Evolutionary conservation across 2,329 filamentous ascomycete species (phyloP).

Genomic region (Colletotrichum sublineola): DNA sequence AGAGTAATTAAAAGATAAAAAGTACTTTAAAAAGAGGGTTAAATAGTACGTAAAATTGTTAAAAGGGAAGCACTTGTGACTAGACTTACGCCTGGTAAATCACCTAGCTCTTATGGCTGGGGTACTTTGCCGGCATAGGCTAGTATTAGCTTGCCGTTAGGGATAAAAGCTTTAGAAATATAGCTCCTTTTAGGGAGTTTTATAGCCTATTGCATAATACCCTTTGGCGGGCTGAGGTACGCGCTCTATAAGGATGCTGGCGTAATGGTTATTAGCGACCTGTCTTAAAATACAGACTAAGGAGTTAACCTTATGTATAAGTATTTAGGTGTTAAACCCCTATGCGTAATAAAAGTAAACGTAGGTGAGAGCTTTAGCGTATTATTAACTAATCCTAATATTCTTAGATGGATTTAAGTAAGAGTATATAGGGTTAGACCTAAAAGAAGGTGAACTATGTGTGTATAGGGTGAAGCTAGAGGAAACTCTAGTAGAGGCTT

Average conservation of each 20-base stretch:
- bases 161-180: slow-evolving; percentile 53
- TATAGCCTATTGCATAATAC: slow-evolving; percentile 54
- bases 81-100: slow-evolving; percentile 50
- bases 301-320: slow-evolving; percentile 57
- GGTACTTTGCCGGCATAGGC: slow-evolving; percentile 50
- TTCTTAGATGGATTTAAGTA: slow-evolving; percentile 60
- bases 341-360: slow-evolving; percentile 57
- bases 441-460: slow-evolving; percentile 60
- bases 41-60: slow-evolving; percentile 58
- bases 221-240: slow-evolving; percentile 38
- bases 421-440: too few species aligned
- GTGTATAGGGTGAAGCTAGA: slow-evolving; percentile 50
- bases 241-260: slow-evolving; percentile 51
- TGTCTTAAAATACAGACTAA: slow-evolving; percentile 58
- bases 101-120: too few species aligned
- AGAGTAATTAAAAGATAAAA: slow-evolving; percentile 58
- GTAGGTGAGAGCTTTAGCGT: slow-evolving; percentile 53
- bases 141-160: slow-evolving; percentile 53
- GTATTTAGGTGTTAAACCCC: slow-evolving; percentile 57
- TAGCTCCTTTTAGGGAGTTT: slow-evolving; percentile 53
- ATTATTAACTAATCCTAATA: slow-evolving; percentile 58
- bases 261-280: slow-evolving; percentile 55
- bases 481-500: neutral
- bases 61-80: slow-evolving; percentile 51
- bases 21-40: slow-evolving; percentile 56